Evolutionary conservation across 140 eudicot species (phyloP).

Genomic region (Cichorium intybus): DNA sequence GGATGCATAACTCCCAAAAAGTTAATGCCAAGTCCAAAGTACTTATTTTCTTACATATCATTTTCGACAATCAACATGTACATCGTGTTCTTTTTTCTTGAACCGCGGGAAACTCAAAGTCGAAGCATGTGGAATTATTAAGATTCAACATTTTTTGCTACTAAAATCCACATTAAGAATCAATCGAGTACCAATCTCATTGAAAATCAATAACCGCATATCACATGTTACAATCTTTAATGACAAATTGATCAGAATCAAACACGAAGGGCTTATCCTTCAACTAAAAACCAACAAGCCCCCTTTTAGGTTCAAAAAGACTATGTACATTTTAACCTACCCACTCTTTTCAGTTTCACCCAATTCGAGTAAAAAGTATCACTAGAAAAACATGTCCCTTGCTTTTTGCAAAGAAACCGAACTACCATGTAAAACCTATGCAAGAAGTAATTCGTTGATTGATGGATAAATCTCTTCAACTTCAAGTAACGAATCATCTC

Average conservation of each 20-base stretch:
- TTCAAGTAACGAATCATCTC: slow-evolving; percentile 34
- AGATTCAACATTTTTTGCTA: neutral
- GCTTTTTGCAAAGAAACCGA: slow-evolving; percentile 12
- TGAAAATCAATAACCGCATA: slow-evolving; percentile 4
- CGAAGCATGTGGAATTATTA: no score
- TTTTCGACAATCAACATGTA: no score
- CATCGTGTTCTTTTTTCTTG: no score
- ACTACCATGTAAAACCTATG: slow-evolving; percentile 38
- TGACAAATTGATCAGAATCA: slow-evolving; percentile 20
- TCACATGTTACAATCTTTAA: slow-evolving; percentile 22
- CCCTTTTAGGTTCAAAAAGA: slow-evolving; percentile 25
- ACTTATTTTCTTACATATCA: no score
- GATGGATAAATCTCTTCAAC: slow-evolving; percentile 27
- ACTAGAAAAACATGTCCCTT: neutral
- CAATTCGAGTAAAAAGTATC: neutral
- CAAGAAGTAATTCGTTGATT: slow-evolving; percentile 36
- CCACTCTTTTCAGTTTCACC: neutral
- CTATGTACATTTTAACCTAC: slow-evolving; percentile 18
- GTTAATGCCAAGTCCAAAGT: no score
- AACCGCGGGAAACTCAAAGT: no score
- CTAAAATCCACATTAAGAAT: neutral
- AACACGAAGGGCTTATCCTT: slow-evolving; percentile 41
- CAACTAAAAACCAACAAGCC: slow-evolving; percentile 34
- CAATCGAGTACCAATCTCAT: neutral
- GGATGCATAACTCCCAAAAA: no score